These are phyloP conservation scores for Backusella mclennaniae DNA, from an alignment of 192 early-diverging fungal genomes.

Conservation along the genomic window DNA sequence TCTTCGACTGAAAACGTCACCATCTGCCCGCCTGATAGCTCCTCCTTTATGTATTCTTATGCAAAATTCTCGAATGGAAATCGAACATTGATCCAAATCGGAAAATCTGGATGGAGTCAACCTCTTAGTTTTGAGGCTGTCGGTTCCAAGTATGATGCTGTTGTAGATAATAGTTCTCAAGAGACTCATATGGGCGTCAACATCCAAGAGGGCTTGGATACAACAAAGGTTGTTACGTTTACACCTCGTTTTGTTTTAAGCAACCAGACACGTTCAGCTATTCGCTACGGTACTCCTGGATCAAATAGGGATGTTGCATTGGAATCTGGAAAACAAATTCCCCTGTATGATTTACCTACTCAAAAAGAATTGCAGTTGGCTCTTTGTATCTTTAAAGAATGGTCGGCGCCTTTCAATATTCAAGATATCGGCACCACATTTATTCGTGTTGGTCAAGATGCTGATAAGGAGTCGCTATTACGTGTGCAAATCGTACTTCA, in stretches of 20 bases:
- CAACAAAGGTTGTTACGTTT: slow-evolving; percentile 89
- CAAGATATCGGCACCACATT: slow-evolving; percentile 83
- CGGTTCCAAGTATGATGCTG: slow-evolving; percentile 78
- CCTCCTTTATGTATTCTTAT: slow-evolving; percentile 94
- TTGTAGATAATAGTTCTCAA: slow-evolving; percentile 46
- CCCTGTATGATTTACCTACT: slow-evolving; percentile 68
- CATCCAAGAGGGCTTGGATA: slow-evolving; percentile 83
- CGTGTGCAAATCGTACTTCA: slow-evolving; percentile 79
- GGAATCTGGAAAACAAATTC: slow-evolving; percentile 51
- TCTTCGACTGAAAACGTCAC: slow-evolving; percentile 65
- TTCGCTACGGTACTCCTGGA: slow-evolving; percentile 72
- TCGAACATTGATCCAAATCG: slow-evolving; percentile 73
- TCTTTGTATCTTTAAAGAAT: slow-evolving; percentile 62
- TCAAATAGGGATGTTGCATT: slow-evolving; percentile 46
- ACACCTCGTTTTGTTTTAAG: slow-evolving; percentile 87
- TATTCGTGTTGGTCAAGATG: slow-evolving; percentile 68
- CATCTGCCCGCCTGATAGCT: slow-evolving; percentile 24
- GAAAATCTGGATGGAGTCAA: slow-evolving; percentile 78
- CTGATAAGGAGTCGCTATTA: slow-evolving; percentile 63
- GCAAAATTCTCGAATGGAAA: slow-evolving; percentile 83
- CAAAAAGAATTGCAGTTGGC: slow-evolving; percentile 62
- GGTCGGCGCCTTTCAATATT: slow-evolving; percentile 89
- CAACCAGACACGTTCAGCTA: slow-evolving; percentile 69
- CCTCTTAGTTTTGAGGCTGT: slow-evolving; percentile 96
- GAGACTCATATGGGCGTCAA: slow-evolving; percentile 83